Evolutionary conservation across 805 yeast genomes (phyloP), one percentile per base, ranked within the genome.

Genomic region (Zygosaccharomyces kombuchaensis): DNA sequence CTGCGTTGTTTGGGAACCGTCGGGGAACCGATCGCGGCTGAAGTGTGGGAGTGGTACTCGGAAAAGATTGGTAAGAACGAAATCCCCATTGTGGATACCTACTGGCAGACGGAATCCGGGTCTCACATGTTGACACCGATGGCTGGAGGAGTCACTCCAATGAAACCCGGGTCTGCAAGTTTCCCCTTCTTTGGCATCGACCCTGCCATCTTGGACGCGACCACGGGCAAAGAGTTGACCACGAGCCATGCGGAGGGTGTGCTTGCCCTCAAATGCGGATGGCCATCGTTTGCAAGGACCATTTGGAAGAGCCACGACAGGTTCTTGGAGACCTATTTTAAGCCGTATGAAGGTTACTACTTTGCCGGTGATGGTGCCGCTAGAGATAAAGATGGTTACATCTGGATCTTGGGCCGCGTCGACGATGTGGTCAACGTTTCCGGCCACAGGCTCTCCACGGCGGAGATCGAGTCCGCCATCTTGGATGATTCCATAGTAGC

Each of bases 321-420:
- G 63, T 86, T 72, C 68, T 68, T 82, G 70, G 95, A 86, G 58
- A 86, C 93, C n/a, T 86, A 86, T 68, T 69, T 84, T 64, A 81
- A 78, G 47, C 91, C 93, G 43, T 86, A 84, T 69, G 85, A 86
- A 40, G 89, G 89, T 40, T 79, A 77, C 64, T 86, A 84, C 71
- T 86, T 86, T 72, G 82, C 93, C 1, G 95, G 95, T 59, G 95
- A 86, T 68, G 95, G 95, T 68, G 93, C 91, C 22, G 91, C 89
- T 14, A 77, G 90, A 62, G 95, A 86, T 63, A 73, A 77, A 55
- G 91, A 85, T 62, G 95, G 95, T 5, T 86, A 78, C 71, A 82
- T 80, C 70, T 86, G 93, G 90, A 84, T 86, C 54, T 67, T 84
- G 59, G 95, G 95, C 46, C 76, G 95, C 70, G 93, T 86, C 50